Percentiles rank a stretch among this genome's conserved stretches.
Evolutionary conservation across 192 early-diverging fungal species (phyloP).

Genomic region (Geosiphon pyriformis): DNA sequence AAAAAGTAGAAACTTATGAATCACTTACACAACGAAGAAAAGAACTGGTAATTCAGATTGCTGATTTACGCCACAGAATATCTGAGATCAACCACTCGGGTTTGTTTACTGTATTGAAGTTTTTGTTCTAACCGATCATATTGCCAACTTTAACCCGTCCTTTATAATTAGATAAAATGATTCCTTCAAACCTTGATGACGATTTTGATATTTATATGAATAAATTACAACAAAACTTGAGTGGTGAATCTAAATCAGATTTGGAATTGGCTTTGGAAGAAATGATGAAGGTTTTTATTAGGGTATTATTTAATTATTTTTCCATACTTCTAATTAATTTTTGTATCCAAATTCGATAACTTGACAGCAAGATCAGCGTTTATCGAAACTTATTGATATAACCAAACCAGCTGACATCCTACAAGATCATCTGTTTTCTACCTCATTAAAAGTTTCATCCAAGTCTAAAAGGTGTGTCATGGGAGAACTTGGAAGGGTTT

Average conservation of each 20-base stretch:
- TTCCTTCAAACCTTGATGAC: constrained; percentile 31
- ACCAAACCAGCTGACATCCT: constrained; percentile 42
- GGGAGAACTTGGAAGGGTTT: neutral
- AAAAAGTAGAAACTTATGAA: constrained; percentile 64
- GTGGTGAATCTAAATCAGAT: constrained; percentile 33
- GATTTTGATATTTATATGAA: constrained; percentile 67
- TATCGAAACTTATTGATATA: constrained; percentile 40
- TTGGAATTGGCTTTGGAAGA: constrained; percentile 38
- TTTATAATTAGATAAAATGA: too few species aligned
- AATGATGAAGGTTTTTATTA: constrained; percentile 39
- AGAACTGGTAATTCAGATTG: constrained; percentile 26
- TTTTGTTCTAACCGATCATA: too few species aligned
- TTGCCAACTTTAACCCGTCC: too few species aligned
- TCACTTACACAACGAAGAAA: constrained; percentile 42
- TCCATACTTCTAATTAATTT: neutral
- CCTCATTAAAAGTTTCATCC: too few species aligned
- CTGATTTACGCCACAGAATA: constrained; percentile 29
- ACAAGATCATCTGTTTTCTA: neutral
- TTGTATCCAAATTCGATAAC: neutral
- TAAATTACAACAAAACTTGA: constrained; percentile 41
- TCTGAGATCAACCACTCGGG: neutral
- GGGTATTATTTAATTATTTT: neutral
- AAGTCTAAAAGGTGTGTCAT: neutral
- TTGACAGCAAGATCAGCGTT: constrained; percentile 36
- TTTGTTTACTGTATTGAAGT: neutral